Percentiles rank a stretch among this genome's conserved stretches.
phyloP scores from a whole-genome alignment of 2,329 filamentous ascomycete species.

The Cladosporium austrohemisphaericum region DNA sequence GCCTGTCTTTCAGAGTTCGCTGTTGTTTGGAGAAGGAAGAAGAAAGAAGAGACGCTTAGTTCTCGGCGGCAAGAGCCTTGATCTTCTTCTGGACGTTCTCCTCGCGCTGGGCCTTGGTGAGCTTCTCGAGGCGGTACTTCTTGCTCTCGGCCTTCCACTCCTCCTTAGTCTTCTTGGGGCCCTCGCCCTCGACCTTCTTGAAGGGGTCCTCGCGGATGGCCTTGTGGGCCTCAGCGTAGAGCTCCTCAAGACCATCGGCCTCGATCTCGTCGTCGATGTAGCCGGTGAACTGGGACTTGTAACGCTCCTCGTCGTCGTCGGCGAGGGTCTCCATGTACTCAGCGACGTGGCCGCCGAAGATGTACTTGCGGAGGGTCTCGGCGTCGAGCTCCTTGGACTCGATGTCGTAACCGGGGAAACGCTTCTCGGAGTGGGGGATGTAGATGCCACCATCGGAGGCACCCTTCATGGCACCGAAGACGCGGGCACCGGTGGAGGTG shows the following conservation, averaged over 20 bases:
- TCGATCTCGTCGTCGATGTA: constrained; percentile 97
- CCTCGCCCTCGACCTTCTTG: constrained; percentile 78
- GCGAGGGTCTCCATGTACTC: constrained; percentile 99
- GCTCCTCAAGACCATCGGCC: constrained; percentile 93
- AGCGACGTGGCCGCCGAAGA: constrained; percentile 95
- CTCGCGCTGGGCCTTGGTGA: constrained; percentile 78
- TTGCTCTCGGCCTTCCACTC: constrained; percentile 70
- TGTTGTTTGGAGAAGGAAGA: constrained; percentile 3
- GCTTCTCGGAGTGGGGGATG: constrained; percentile 98
- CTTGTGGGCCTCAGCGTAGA: constrained; percentile 92
- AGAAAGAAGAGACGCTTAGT: constrained; percentile 16
- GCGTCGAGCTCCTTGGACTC: constrained; percentile 97
- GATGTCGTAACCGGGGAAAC: constrained; percentile 97
- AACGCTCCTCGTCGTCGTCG: constrained; percentile 99
- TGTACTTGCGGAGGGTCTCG: constrained; percentile 98
- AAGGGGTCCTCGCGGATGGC: constrained; percentile 96
- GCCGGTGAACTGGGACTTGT: constrained; percentile 95
- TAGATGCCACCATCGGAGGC: constrained; percentile 96
- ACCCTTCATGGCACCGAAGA: constrained; percentile 99
- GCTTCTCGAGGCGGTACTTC: constrained; percentile 78
- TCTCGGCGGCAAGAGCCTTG: constrained; percentile 62
- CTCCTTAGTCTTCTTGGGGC: constrained; percentile 91
- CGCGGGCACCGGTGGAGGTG: constrained; percentile 95
- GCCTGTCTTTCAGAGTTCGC: constrained; percentile 12
- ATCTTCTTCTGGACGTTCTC: constrained; percentile 87